Base-by-base conservation (phyloP, 352 stramenopile genomes). In the Phytophthora kernoviae region DNA sequence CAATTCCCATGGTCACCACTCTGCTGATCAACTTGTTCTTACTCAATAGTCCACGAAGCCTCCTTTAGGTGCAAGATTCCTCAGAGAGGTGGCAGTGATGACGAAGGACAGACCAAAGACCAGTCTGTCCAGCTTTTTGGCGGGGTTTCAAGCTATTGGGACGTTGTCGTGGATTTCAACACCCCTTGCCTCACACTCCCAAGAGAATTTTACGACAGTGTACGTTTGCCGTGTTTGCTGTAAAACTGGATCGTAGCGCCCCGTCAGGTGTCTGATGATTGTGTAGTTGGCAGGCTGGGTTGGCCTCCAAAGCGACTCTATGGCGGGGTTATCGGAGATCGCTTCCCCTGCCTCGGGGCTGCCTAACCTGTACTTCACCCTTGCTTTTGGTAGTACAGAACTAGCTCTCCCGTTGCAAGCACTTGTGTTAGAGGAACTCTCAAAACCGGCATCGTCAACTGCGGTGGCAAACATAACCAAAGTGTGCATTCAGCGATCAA, bases 131-230 rank as follows among this genome's bases (percentile, higher is more conserved):
- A 60, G 33, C 48, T 87, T 47, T 79, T 91, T 56, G 81, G 77
- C 2, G 75, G 80, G 32, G 77, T 76, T 45, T 75, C 81, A 26
- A 71, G 69, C 32, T 81, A 76, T 45, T 91, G 81, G 81, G 73
- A 91, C 34, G 77, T 74, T 8, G 39, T 68, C 3, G 50, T 91
- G 21, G 81, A 91, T 44, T 82, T 87, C 26, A 85, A 89, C 53
- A 39, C 62, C 0, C 77, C 79, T 5, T 91, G 81, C 33, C 69
- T 91, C 15, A 62, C 71, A 17, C 75, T 91, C 0, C 79, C 81
- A 1, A 64, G 67, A 30, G 75, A 91, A 45, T 89, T 89, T 51
- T 91, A 84, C 40, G 77, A 87, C 39, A 58, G 68, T 50, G 81
- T 90, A 66, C 10, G 50, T 22, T 45, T 9, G 12, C 7, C 33